Evolutionary conservation across 176 grass and related monocot genomes (phyloP), one percentile per base, ranked within the genome.

Genomic region (Musa itinerans): DNA sequence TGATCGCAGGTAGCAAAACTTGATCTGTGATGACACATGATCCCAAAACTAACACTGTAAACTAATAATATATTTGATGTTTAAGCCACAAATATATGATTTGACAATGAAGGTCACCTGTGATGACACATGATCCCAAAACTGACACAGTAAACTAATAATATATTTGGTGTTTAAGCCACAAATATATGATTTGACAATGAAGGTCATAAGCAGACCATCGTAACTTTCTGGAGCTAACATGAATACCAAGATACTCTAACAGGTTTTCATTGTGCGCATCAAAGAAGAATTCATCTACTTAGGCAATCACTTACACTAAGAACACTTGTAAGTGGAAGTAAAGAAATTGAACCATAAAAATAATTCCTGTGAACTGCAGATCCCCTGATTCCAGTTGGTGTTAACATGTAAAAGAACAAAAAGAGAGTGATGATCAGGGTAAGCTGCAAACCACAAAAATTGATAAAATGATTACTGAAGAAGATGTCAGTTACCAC

Each of bases 321-420:
- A 64, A 96, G 86, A 86, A 96, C 58, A 71, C 72, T 84, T 50
- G 87, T 85, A 72, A 84, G 17, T 48, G 93, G 93, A 74, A 96
- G 73, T 70, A 96, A 66, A 69, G 82, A 90, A 81, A 92, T 81
- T 74, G 89, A 92, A 50, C 85, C 89, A 81, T 96, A 96, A 34
- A 96, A 85, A 82, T 83, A 88, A 73, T 83, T 92, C 83, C 77
- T 96, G 76, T 96, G 93, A 74, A 96, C 24, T 84, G 93, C 65
- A 53, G 78, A 81, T 17, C 93, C 93, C 68, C 93, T 90, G 83
- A 56, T 82, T 79, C 21, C 74, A 54, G 49, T 53, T 73, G 70
- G 22, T 64, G 81, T 23, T 54, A 85, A 81, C 61, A 83, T 63
- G 68, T 24, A 84, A 76, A 74, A 34, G 14, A 50, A 51, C 15